Conservation (phyloP, 306 rosid genomes). For the Cicer arietinum region DNA sequence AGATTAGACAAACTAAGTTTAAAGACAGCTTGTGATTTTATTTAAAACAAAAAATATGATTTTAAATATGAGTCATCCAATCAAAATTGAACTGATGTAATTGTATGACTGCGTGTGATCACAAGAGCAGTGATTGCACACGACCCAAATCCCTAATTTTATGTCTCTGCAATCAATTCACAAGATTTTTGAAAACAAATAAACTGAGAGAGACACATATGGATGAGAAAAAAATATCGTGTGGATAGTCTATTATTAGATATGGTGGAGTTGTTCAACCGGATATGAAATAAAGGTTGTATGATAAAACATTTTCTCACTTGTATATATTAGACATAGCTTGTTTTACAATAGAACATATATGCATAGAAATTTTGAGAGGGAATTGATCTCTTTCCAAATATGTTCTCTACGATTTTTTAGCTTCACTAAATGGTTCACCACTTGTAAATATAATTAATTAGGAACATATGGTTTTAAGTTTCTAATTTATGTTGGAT, state of each 20-base stretch:
- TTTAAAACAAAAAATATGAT: no score
- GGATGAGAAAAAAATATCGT: background rate
- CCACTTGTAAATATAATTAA: conserved; percentile 25
- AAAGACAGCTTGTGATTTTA: no score
- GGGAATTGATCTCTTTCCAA: background rate
- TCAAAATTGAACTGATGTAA: no score
- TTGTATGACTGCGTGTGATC: no score
- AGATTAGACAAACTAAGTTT: no score
- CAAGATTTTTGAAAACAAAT: no score
- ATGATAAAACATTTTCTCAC: background rate
- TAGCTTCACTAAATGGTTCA: background rate
- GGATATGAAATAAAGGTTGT: background rate
- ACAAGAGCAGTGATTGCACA: no score
- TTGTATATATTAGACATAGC: background rate
- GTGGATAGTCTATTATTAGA: background rate
- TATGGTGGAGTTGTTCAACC: background rate
- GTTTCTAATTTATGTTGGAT: background rate
- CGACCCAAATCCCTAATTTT: no score
- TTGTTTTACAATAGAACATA: background rate
- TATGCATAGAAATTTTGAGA: background rate
- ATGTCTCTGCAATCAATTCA: no score
- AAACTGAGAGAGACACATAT: background rate
- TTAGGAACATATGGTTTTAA: background rate
- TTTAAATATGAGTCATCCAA: no score
- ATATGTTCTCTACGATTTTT: background rate